Evolutionary conservation across 208 protist genomes (phyloP).

Genomic region (Naegleria lovaniensis): DNA sequence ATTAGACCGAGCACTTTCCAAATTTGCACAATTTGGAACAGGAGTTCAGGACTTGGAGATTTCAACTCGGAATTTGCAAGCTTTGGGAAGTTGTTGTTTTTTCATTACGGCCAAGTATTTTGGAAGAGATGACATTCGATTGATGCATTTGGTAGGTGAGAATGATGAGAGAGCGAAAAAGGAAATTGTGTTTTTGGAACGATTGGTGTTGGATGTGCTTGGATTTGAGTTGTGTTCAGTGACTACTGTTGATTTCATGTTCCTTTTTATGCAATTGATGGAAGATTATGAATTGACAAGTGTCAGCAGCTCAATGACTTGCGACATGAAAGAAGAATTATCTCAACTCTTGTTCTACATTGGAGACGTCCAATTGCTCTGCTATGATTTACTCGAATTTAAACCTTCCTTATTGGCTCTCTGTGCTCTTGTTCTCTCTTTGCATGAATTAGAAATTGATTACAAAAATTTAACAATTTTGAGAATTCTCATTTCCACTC

Average conservation of each 20-base stretch:
- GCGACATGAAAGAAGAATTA: neutral
- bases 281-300: neutral
- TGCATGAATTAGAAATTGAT: no score
- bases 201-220: neutral
- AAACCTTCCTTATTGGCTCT: neutral
- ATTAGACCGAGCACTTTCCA: neutral
- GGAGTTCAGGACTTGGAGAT: neutral
- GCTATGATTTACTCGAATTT: neutral
- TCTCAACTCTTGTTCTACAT: neutral
- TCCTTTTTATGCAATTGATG: neutral
- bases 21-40: neutral
- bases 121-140: neutral
- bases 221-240: neutral
- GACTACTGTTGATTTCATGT: neutral
- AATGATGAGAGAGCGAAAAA: neutral
- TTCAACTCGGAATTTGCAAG: neutral
- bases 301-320: no score
- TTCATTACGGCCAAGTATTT: neutral
- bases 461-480: no score
- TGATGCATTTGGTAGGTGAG: neutral
- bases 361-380: neutral
- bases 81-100: neutral
- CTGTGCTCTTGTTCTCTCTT: neutral
- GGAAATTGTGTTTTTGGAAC: neutral
- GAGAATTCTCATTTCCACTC: no score